Percentiles rank a stretch among this genome's conserved stretches.
These are phyloP conservation scores for Naumovozyma baii DNA, from an alignment of 805 yeast species.

Conservation along the genomic window DNA sequence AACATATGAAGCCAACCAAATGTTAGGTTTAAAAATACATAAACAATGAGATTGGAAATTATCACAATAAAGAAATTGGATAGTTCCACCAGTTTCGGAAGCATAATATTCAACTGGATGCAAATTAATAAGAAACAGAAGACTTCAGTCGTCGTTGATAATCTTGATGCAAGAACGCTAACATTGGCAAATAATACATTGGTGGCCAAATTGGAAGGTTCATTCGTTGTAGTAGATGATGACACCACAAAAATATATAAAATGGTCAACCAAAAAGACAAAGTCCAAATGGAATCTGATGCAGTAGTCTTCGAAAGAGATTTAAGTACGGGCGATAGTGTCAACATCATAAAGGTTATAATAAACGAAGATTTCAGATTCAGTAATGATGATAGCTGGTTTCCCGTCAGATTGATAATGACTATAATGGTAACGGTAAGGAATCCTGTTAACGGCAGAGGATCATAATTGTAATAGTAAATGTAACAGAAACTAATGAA, in stretches of 20 bases:
- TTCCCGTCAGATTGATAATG: background rate
- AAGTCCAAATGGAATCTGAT: constrained; percentile 91
- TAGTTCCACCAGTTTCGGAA: constrained; percentile 19
- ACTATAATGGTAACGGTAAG: background rate
- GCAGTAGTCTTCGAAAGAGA: constrained; percentile 83
- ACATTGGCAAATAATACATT: constrained; percentile 79
- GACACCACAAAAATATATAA: constrained; percentile 40
- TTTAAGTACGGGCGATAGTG: constrained; percentile 81
- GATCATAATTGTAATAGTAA: constrained; percentile 16
- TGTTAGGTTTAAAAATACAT: constrained; percentile 14
- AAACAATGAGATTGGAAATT: constrained; percentile 17
- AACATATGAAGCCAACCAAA: constrained; percentile 20
- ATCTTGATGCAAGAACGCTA: constrained; percentile 82
- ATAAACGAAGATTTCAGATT: constrained; percentile 57
- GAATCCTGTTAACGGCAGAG: constrained; percentile 12
- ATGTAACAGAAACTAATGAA: constrained; percentile 46
- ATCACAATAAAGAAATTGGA: constrained; percentile 11
- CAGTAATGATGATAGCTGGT: constrained; percentile 7
- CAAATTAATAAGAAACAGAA: constrained; percentile 65
- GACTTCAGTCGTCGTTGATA: constrained; percentile 62
- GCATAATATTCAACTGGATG: constrained; percentile 25
- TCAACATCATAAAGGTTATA: constrained; percentile 58
- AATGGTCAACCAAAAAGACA: constrained; percentile 69
- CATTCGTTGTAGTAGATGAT: constrained; percentile 8
- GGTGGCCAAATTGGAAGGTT: constrained; percentile 52